Evolutionary conservation across 208 protist species (phyloP), one percentile per base, ranked within the genome.

Genomic region (Plasmodiophora brassicae): DNA sequence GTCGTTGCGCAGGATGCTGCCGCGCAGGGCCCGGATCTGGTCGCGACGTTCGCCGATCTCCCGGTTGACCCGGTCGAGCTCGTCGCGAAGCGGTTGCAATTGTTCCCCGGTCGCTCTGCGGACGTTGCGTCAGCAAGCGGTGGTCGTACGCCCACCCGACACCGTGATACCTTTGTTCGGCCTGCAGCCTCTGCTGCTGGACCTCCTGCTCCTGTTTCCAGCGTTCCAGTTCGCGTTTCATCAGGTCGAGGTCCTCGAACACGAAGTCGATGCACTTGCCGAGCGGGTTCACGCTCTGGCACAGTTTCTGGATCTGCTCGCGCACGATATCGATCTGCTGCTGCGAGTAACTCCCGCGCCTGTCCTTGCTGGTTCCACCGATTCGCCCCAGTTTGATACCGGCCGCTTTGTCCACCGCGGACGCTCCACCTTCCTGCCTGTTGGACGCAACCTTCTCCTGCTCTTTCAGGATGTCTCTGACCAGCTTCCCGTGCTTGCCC

Each of bases 191-290:
- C 10, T 8, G 14, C 5, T 32, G 5, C 65, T 78, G 65, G 5
- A 78, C 5, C 20, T 5, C 65, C 41, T 78, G 65, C 65, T 78
- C 65, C 14, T 38, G 65, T 86, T 44, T 54, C 92, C 92, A 93
- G 25, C 43, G 25, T 39, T 89, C 71, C 22, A 91, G 84, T 84
- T 93, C 92, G 60, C 89, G 89, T 22, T 41, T 41, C 93, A 94
- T 94, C 20, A 45, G 71, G 14, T 94, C 93, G 46, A 94, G 38
- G 88, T 94, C 93, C 84, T 94, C 88, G 25, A 39, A 57, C 32
- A 94, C 91, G 85, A 91, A 94, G 45, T 94, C 93, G 71, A 94
- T 92, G 39, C 90, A 91, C 46, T 92, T 93, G 32, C 92, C 93
- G 0, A 94, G 88, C 36, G 93, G 93, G 71, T 93, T 94, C 10